phyloP scores from a whole-genome alignment of 306 rosid species.

The Rubus parviflorus region DNA sequence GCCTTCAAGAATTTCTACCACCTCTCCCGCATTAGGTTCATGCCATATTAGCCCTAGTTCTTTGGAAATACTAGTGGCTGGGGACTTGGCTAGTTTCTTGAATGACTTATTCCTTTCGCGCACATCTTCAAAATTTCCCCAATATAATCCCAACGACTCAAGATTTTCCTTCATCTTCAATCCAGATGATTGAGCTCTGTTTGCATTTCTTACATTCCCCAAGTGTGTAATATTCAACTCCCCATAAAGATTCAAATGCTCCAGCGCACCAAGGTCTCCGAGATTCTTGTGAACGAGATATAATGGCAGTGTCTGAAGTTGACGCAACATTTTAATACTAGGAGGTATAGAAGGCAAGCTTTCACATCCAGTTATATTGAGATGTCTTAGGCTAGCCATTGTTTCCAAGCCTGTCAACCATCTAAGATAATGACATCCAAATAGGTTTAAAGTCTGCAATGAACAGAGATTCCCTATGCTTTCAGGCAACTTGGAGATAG shows the following conservation, averaged over 20 bases:
- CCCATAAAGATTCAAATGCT: not conserved
- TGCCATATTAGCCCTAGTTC: too few species aligned
- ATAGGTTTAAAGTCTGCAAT: constrained; percentile 22
- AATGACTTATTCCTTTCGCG: too few species aligned
- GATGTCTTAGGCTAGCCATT: constrained; percentile 7
- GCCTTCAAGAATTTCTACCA: not conserved
- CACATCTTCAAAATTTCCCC: not conserved
- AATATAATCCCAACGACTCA: constrained; percentile 1
- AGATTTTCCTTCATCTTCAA: not conserved
- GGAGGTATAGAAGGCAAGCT: accelerated
- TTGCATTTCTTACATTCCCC: not conserved
- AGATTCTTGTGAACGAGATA: not conserved
- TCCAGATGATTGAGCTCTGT: not conserved
- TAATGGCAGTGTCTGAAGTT: constrained; percentile 4
- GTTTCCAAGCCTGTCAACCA: not conserved
- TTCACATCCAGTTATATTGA: not conserved
- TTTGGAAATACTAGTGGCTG: too few species aligned
- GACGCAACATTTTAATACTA: not conserved
- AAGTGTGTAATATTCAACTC: constrained; percentile 1
- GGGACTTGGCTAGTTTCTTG: too few species aligned
- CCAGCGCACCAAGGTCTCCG: not conserved
- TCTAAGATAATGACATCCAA: accelerated
- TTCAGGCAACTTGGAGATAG: not conserved
- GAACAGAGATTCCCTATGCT: not conserved
- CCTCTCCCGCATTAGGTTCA: too few species aligned